A percentile compares a stretch with the other conserved stretches of the same genome.
These are phyloP conservation scores for Pichia sp. DNA, from an alignment of 1,139 yeast species.

Conservation along the genomic window DNA sequence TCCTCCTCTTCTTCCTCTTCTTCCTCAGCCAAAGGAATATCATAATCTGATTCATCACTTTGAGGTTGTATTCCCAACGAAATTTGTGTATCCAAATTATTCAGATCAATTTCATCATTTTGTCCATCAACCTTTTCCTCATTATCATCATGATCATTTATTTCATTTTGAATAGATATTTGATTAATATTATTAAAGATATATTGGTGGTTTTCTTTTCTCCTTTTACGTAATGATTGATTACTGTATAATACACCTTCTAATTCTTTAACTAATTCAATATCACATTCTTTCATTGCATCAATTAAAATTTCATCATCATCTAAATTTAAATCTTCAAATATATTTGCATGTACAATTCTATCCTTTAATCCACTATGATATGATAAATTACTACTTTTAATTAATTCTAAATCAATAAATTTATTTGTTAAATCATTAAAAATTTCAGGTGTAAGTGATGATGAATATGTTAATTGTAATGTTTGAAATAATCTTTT, in stretches of 20 bases:
- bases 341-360: constrained; percentile 9
- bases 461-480: constrained; percentile 10
- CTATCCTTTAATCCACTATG: constrained; percentile 7
- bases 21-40: constrained; percentile 23
- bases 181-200: constrained; percentile 2
- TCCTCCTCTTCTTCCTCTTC: constrained; percentile 18
- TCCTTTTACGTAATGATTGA: constrained; percentile 6
- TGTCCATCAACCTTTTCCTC: too few relatives aligned
- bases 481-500: constrained; percentile 16
- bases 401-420: constrained; percentile 31
- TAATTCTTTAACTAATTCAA: constrained; percentile 25
- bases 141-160: too few relatives aligned
- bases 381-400: constrained; percentile 17
- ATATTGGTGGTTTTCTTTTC: constrained; percentile 9
- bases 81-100: constrained; percentile 18
- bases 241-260: constrained; percentile 25
- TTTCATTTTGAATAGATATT: too few relatives aligned
- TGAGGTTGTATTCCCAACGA: constrained; percentile 12
- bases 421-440: constrained; percentile 30
- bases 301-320: constrained; percentile 19
- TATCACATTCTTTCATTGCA: constrained; percentile 22
- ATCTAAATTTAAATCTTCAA: constrained; percentile 3
- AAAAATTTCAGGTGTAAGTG: constrained; percentile 8
- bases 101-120: constrained; percentile 15
- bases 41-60: constrained; percentile 12